Conservation (phyloP, 2,329 filamentous ascomycete genomes). For the Arthrobotrys sphaeroides region DNA sequence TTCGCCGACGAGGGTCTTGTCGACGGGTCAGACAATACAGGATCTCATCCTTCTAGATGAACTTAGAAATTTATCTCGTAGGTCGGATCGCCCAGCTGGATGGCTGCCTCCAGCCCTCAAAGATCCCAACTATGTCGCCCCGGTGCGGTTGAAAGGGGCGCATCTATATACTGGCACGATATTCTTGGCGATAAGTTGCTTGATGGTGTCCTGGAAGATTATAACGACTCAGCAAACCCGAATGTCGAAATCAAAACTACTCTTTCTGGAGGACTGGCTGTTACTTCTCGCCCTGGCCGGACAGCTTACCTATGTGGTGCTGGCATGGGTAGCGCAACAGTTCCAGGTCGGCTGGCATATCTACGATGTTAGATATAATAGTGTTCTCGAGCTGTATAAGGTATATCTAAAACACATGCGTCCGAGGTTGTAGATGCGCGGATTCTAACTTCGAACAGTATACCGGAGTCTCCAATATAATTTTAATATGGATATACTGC, state of each 20-base stretch:
- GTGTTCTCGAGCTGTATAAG: conserved; percentile 34
- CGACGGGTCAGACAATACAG: conserved; percentile 47
- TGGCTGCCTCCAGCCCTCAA: conserved; percentile 40
- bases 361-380: conserved; percentile 38
- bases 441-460: neutral
- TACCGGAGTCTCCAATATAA: conserved; percentile 33
- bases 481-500: conserved; percentile 44
- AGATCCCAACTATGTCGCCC: conserved; percentile 45
- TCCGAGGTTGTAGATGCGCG: neutral
- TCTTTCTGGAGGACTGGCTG: conserved; percentile 51
- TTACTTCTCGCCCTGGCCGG: conserved; percentile 34
- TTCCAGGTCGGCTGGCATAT: conserved; percentile 46
- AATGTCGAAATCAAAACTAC: conserved; percentile 11
- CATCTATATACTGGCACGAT: conserved; percentile 23
- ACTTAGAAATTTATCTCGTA: conserved; percentile 15
- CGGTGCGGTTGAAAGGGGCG: conserved; percentile 24
- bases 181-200: conserved; percentile 22
- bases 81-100: neutral
- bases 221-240: conserved; percentile 45
- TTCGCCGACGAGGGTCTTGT: conserved; percentile 21
- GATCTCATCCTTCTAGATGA: conserved; percentile 27
- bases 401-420: conserved; percentile 1
- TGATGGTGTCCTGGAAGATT: conserved; percentile 37
- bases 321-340: conserved; percentile 11
- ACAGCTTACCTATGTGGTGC: conserved; percentile 16